Evolutionary conservation across 768 basidiomycete genomes (phyloP), one percentile per base, ranked within the genome.

Genomic region (Cubamyces lactineus): DNA sequence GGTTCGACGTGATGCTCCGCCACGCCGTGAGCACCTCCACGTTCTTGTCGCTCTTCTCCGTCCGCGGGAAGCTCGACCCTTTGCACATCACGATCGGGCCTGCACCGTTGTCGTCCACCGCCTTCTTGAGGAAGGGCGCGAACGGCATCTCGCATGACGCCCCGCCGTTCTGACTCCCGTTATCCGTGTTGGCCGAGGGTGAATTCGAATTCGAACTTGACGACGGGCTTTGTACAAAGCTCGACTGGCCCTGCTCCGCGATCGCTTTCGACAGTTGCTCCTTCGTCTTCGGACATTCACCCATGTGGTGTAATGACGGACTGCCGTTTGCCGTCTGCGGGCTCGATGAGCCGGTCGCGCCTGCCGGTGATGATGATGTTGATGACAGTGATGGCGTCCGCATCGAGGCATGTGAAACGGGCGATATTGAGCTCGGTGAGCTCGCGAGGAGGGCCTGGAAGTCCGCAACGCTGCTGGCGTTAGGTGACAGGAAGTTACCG

Each of bases 21-120:
- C 91, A 94, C 13, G 91, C 92, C 60, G 84, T 84, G 45, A 91
- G 78, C 21, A 93, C 87, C 72, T 92, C 89, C 13, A 93, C 75
- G 64, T 93, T 92, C 61, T 85, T 78, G 49, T 89, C 87, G 69
- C 81, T 90, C 75, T 86, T 82, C 64, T 81, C 73, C 16, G 87
- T 89, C 74, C 77, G 82, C 6, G 90, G 89, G 70, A 92, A 86
- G 5, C 76, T 82, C n/a, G 86, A 81, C 9, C 85, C 86, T 58
- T 83, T 78, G 72, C 91, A 92, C 34, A 80, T 77, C n/a, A 90
- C 77, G 66, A 87, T 79, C n/a, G 82, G 73, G 0, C 82, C 49
- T 41, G 64, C 48, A 0, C 59, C 59, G 30, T 62, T 64, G 30
- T 55, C 83, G 26, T 80, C 70, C 3, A 76, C 69, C 13, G 77